Evolutionary conservation across 441 rosid genomes (phyloP), one percentile per base, ranked within the genome.

Genomic region (Populus hybrid): DNA sequence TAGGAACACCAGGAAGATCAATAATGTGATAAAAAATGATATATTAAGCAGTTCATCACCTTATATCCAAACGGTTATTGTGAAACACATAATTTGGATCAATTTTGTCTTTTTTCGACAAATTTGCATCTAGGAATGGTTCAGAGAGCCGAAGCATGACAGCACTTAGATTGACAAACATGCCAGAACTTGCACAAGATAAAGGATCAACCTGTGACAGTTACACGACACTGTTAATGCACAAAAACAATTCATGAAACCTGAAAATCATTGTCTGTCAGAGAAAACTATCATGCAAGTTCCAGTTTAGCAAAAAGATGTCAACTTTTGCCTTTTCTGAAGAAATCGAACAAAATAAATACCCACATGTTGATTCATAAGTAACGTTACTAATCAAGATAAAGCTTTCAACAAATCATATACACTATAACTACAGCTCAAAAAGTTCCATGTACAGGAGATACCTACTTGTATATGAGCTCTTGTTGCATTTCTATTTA

Each of bases 131-230:
- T 76, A 96, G 84, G 86, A 96, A 96, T 34, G 98, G 99, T 75
- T 96, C 98, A 42, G 97, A 92, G 63, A 91, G 93, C 23, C 84
- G 92, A 72, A 96, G 98, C 98, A 94, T 92, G 64, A 94, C 96
- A 70, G 97, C 98, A 46, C 98, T 89, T 80, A 94, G 98, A 82
- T 91, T 94, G 74, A 92, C 94, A 88, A 94, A 96, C 99, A 94
- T 96, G 84, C 99, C 99, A n/a, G 98, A 91, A 84, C 98, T 92
- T 23, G 99, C 98, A 87, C 98, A 91, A 75, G 94, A 90, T 71
- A 94, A 76, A 73, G 89, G 94, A 84, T 96, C 99, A 83, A 94
- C 98, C 99, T 96, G 88, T 63, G 61, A 86, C 69, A 82, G 34
- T 79, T 77, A 79, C 28, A 86, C 28, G 71, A 82, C 67, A 28